These are phyloP conservation scores for Oryza coarctata DNA, from an alignment of 176 grass and related monocot species.

Conservation along the genomic window DNA sequence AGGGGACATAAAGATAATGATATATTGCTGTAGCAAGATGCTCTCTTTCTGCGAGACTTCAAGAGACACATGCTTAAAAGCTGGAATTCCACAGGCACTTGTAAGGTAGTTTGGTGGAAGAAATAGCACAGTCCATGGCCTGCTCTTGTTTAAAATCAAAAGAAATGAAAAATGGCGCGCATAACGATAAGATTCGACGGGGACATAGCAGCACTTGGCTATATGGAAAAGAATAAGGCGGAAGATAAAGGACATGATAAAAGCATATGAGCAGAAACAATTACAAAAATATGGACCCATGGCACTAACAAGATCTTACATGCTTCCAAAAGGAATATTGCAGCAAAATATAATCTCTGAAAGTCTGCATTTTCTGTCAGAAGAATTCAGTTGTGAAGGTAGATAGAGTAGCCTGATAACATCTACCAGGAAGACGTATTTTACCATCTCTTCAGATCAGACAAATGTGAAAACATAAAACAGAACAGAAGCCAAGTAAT, in stretches of 20 bases:
- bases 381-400: not conserved
- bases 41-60: not conserved
- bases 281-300: conserved; percentile 28
- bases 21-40: conserved; percentile 16
- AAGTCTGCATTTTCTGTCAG: conserved; percentile 29
- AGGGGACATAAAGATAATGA: not conserved
- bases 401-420: not conserved
- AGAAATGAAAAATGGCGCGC: not conserved
- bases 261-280: conserved; percentile 20
- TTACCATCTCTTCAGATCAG: conserved; percentile 16
- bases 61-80: conserved; percentile 8
- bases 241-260: not conserved
- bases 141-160: conserved; percentile 11
- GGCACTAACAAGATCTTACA: conserved; percentile 16
- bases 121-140: not conserved
- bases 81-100: conserved; percentile 8
- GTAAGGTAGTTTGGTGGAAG: conserved; percentile 1
- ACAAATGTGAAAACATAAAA: conserved; percentile 27
- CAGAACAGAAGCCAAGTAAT: conserved; percentile 8
- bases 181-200: conserved; percentile 14
- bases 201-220: conserved; percentile 4
- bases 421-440: conserved; percentile 1
- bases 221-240: conserved; percentile 20
- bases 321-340: conserved; percentile 36
- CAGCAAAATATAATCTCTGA: conserved; percentile 18